Base-by-base conservation (phyloP, 2,329 filamentous ascomycete genomes). In the Aspergillus pseudoglaucus region DNA sequence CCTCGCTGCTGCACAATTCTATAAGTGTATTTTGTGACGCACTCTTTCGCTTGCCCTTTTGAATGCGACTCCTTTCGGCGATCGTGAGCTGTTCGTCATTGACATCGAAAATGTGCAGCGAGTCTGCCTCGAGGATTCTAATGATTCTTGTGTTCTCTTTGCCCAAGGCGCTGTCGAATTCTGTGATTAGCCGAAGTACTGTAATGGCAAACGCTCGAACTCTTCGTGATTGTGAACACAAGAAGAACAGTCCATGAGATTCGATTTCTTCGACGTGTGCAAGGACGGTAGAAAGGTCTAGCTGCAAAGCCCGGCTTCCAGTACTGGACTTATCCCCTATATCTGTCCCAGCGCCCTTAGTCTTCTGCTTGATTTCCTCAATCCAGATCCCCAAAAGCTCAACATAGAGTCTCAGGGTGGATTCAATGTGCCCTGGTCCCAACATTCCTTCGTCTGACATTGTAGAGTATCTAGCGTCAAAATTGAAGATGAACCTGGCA, bases 401-500 rank as follows among this genome's bases (percentile, higher is more conserved):
- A 23, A 97, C 88, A 60, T 98, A 98, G 9, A 98, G 77, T 53
- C 87, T 85, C 17, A 98, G 70, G 0, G 93, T 98, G 56, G 85
- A 95, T 65, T 98, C 93, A 48, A 98, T 96, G 61, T 98, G 93
- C 4, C 85, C 88, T 30, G 88, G 84, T 0, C 91, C 93, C 20
- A 98, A 82, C 84, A 98, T 93, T 2, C 93, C 93, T 27, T 94
- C 93, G 61, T 98, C 93, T 8, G 90, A 95, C 84, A 97, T 96
- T 27, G 93, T 97, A 1, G 91, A 89, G 66, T 98, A 98, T 20
- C 90, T 84, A 56, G 95, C 90, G 66, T 98, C 94, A 65, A 97
- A 98, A 58, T 93, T 95, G 73, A 98, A 98, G 46, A 98, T 98
- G 69, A 97, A 98, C 22, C 90, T 80, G 33, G 93, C 88, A 69